phyloP scores from a whole-genome alignment of 2,329 filamentous ascomycete genomes.

The Atkinsonella hypoxylon region DNA sequence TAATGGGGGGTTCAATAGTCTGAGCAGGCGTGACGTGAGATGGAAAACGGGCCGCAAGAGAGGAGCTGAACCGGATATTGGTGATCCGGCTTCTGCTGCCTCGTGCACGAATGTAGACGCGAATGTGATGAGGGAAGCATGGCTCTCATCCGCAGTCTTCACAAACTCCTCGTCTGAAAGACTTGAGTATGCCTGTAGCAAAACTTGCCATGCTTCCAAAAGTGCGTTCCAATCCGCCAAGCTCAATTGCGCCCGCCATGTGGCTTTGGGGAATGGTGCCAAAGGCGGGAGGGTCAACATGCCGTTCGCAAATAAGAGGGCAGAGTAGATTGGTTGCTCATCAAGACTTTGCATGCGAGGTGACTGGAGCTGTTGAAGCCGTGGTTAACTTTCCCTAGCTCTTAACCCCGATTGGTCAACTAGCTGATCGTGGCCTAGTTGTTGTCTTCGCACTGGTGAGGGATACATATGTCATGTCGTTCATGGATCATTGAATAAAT shows the following conservation, averaged over 20 bases:
- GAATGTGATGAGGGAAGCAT: slow-evolving; percentile 38
- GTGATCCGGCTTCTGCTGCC: slow-evolving; percentile 23
- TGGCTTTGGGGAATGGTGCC: slow-evolving; percentile 62
- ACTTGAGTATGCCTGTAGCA: slow-evolving; percentile 53
- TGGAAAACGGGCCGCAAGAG: slow-evolving; percentile 55
- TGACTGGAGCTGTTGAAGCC: no score
- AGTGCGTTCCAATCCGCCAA: slow-evolving; percentile 66
- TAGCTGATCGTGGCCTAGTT: no score
- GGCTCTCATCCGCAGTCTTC: slow-evolving; percentile 31
- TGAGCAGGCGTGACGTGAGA: slow-evolving; percentile 46
- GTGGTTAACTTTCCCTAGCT: no score
- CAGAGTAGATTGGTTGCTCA: no score
- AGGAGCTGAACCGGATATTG: slow-evolving; percentile 15
- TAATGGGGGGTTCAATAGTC: slow-evolving; percentile 26
- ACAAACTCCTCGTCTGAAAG: slow-evolving; percentile 45
- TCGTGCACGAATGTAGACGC: slow-evolving; percentile 48
- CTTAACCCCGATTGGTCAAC: no score
- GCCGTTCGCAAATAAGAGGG: no score
- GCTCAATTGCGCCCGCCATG: slow-evolving; percentile 53
- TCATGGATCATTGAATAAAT: slow-evolving; percentile 10
- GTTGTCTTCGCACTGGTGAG: no score
- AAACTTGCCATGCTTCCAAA: slow-evolving; percentile 61
- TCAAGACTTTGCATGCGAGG: no score
- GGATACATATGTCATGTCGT: neutral
- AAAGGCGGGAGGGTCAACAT: slow-evolving; percentile 42